Base-by-base conservation (phyloP, 1,284 basidiomycete genomes). In the Gymnopus androsaceus region DNA sequence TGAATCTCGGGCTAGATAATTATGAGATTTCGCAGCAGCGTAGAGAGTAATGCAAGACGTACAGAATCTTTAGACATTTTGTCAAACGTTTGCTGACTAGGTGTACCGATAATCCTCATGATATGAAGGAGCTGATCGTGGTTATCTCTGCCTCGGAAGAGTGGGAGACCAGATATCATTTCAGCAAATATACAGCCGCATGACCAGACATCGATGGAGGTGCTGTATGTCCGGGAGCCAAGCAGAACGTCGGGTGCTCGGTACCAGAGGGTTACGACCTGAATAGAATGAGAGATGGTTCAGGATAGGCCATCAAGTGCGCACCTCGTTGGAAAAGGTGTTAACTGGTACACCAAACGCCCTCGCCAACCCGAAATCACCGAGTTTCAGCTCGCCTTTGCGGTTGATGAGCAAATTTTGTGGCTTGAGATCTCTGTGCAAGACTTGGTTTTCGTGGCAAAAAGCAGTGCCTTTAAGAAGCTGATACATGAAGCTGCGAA, bases 261-360 rank as follows among this genome's bases (percentile, higher is more conserved):
- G 73, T 99, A 99, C 97, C 97, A 99, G 12, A 99, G 79, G 4
- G 97, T 99, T 28, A 99, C 97, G 57, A 96, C 94, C 93, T 95
- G 33, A 52, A 56, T 15, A 50, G 23, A 34, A 58, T 61, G 37
- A 58, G 36, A 50, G 12, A 23, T 27, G 11, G 11, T n/a, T 33
- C 3, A 42, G 19, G 2, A 1, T 27, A 23, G 19, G 5, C 28
- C 33, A 52, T 27, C 52, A 27, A 31, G 41, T 34, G 66, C 82
- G 62, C 62, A 87, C 94, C 80, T 97, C 94, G 70, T 97, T 96
- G 1, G 92, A 95, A 72, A 97, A 97, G 1, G 94, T 97, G 67
- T 97, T 95, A 52, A 97, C 93, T 11, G 94, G 94, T 31, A 97
- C 95, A 64, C 94, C 94, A 67, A 97, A 97, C 1, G 96, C 96